Evolutionary conservation across 495 filamentous ascomycete genomes (phyloP).

Genomic region (Daldinia decipiens): DNA sequence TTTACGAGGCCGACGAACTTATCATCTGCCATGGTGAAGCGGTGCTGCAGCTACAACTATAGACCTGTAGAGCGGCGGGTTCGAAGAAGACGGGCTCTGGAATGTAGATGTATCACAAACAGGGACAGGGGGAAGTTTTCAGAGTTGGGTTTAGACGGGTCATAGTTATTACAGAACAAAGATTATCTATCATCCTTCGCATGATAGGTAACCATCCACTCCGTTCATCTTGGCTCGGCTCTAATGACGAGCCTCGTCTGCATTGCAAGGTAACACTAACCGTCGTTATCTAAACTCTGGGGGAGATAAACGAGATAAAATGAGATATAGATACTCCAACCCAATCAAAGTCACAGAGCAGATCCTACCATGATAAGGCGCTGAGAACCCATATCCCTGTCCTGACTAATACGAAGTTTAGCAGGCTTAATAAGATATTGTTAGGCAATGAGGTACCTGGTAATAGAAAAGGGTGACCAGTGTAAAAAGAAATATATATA

Average conservation of each 20-base stretch:
- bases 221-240: background rate
- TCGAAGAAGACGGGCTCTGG: background rate
- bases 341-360: slow-evolving; percentile 18
- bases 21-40: slow-evolving; percentile 15
- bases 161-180: background rate
- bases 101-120: background rate
- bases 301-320: slow-evolving; percentile 11
- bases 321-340: background rate
- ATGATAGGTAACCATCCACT: background rate
- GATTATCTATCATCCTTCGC: background rate
- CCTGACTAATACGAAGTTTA: slow-evolving; percentile 10
- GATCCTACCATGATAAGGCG: slow-evolving; percentile 24
- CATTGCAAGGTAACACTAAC: background rate
- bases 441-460: background rate
- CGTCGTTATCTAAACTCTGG: slow-evolving; percentile 3
- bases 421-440: slow-evolving; percentile 1
- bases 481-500: background rate
- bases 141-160: background rate
- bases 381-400: slow-evolving; percentile 5
- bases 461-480: background rate
- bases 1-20: slow-evolving; percentile 14
- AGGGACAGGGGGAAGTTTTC: background rate
- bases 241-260: background rate
- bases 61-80: background rate
- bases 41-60: background rate